Evolutionary conservation across 371 early-diverging fungal genomes (phyloP), one percentile per base, ranked within the genome.

Genomic region (Mucor sp.): DNA sequence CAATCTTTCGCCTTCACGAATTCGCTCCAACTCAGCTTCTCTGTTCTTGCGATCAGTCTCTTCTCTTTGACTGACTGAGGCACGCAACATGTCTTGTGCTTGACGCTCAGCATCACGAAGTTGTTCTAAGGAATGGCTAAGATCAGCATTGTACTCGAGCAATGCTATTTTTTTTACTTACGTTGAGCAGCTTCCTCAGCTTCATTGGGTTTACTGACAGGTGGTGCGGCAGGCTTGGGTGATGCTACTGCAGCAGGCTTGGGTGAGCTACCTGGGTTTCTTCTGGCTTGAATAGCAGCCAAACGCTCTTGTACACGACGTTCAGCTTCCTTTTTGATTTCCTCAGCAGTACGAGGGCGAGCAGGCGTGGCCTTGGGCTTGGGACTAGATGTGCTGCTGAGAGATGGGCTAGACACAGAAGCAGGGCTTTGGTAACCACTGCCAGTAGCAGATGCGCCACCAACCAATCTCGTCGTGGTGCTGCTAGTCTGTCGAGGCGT

Each of bases 311-410:
- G 80, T 15, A 84, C 82, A 61, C 84, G 82, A 57, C 84, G 69
- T 57, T 84, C 84, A 28, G 82, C 84, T 75, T 84, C 84, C 63
- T 80, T 81, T 50, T 81, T 81, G 11, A 84, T 84, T 68, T 84
- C 84, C 33, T 81, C 84, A 1, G 84, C 77, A 12, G 84, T 80
- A 63, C 81, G 80, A 39, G 84, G 79, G 12, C 75, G 72, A 39
- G 73, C 67, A 33, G 81, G 72, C 17, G 66, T 25, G 43, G 70
- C 23, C 33, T 63, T 68, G 4, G 71, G 60, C 4, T 67, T 58
- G 21, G 75, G 71, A 25, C 68, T 72, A 6, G 78, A 33, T 14
- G 61, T 48, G 25, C 28, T 48, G 19, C 28, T 25, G 27, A 48
- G 19, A 1, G 67, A 12, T 15, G 67, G 60, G 1, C 63, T 67